phyloP scores from a whole-genome alignment of 441 rosid genomes.

The Erodium texanum region DNA sequence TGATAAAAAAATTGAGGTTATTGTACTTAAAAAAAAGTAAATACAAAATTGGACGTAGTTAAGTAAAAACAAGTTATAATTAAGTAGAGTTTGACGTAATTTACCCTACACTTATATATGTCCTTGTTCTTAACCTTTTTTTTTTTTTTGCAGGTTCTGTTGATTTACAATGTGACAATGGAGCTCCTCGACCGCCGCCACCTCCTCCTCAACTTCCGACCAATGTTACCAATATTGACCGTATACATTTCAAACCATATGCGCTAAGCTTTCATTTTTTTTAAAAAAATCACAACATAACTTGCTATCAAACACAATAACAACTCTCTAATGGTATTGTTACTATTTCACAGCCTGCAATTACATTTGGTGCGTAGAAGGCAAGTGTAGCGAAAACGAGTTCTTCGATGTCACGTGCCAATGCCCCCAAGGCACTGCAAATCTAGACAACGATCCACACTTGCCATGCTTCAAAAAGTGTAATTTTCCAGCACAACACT shows the following conservation, averaged over 20 bases:
- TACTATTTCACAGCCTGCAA: background rate
- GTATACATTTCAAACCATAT: slow-evolving; percentile 10
- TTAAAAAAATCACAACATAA: no score
- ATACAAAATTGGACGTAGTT: no score
- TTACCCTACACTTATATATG: no score
- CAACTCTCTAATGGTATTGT: background rate
- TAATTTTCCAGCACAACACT: no score
- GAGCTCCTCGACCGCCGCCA: slow-evolving; percentile 21
- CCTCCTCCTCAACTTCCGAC: slow-evolving; percentile 18
- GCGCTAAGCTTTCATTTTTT: no score
- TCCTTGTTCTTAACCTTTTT: background rate
- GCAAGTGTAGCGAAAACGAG: background rate
- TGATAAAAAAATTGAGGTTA: no score
- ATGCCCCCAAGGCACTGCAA: background rate
- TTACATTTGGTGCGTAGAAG: background rate
- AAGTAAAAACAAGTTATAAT: no score
- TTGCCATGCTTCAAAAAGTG: background rate
- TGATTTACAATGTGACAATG: slow-evolving; percentile 28
- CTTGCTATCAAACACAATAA: no score
- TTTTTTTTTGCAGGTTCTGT: slow-evolving; percentile 38
- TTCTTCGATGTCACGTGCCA: background rate
- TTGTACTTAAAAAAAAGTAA: no score
- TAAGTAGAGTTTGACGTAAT: no score
- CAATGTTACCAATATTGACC: slow-evolving; percentile 8
- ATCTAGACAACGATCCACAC: background rate